Conservation (phyloP, 148 eudicot genomes). For the Amaranthus cruentus region DNA sequence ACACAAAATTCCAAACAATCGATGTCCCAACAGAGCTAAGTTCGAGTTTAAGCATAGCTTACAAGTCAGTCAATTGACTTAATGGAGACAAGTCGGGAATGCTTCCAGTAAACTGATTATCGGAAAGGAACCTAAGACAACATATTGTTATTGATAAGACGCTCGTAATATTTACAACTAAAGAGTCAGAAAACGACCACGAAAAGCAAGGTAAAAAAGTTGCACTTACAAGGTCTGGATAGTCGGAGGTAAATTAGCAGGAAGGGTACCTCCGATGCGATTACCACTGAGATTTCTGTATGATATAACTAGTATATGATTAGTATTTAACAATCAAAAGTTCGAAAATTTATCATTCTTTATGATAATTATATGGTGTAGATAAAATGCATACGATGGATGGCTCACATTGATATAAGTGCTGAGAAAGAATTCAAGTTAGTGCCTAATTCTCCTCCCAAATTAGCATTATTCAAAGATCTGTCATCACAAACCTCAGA, state of each 20-base stretch:
- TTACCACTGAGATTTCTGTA: slow-evolving; percentile 85
- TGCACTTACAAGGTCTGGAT: slow-evolving; percentile 66
- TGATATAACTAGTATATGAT: slow-evolving; percentile 7
- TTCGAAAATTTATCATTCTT: slow-evolving; percentile 7
- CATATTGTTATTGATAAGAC: neutral
- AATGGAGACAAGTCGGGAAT: slow-evolving; percentile 67
- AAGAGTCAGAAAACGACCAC: slow-evolving; percentile 1
- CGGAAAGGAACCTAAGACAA: slow-evolving; percentile 54
- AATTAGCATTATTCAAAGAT: slow-evolving; percentile 47
- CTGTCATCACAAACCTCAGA: slow-evolving; percentile 38
- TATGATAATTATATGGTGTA: neutral
- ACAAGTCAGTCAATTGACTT: slow-evolving; percentile 74
- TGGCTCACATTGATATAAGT: slow-evolving; percentile 72
- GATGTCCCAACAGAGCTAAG: neutral
- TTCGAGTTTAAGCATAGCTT: slow-evolving; percentile 27
- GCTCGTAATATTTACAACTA: neutral
- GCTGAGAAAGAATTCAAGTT: slow-evolving; percentile 55
- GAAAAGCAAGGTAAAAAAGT: neutral
- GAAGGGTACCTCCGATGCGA: slow-evolving; percentile 82
- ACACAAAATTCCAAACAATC: neutral
- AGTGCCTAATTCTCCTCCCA: slow-evolving; percentile 73
- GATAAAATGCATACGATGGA: neutral
- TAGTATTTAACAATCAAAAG: slow-evolving; percentile 12
- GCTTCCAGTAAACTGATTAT: slow-evolving; percentile 74
- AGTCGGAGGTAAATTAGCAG: slow-evolving; percentile 72